Evolutionary conservation across 2,329 filamentous ascomycete species (phyloP).

Genomic region (Diaporthe sp.): DNA sequence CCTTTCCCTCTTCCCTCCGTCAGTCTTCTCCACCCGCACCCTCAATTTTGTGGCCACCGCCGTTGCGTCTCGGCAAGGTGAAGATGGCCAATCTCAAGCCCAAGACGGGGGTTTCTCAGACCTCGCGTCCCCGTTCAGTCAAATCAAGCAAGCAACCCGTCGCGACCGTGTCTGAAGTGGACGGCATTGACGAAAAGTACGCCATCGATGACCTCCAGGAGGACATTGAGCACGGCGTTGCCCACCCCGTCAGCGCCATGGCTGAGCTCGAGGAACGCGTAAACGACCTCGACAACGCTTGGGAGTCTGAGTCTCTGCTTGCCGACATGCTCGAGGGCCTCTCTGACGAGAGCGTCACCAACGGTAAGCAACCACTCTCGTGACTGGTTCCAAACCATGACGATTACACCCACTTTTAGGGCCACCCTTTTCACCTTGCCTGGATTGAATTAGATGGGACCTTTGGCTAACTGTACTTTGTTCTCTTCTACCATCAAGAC

Average conservation of each 20-base stretch:
- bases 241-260: slow-evolving; percentile 43
- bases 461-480: slow-evolving; percentile 31
- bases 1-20: not conserved
- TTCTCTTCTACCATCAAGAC: slow-evolving; percentile 46
- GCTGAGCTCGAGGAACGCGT: slow-evolving; percentile 65
- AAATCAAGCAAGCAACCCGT: slow-evolving; percentile 30
- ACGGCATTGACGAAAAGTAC: slow-evolving; percentile 39
- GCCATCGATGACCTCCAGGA: slow-evolving; percentile 38
- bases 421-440: slow-evolving; percentile 25
- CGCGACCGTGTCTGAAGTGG: slow-evolving; percentile 36
- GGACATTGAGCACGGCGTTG: slow-evolving; percentile 43
- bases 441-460: not conserved
- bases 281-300: slow-evolving; percentile 67
- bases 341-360: slow-evolving; percentile 62
- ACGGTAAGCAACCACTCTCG: slow-evolving; percentile 55
- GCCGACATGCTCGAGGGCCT: slow-evolving; percentile 74
- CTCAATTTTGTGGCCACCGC: not conserved
- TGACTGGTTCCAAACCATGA: slow-evolving; percentile 36
- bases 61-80: not conserved
- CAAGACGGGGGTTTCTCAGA: slow-evolving; percentile 12
- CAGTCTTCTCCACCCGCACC: not conserved
- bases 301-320: slow-evolving; percentile 76
- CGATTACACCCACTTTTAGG: slow-evolving; percentile 28
- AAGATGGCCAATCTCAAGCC: slow-evolving; percentile 24
- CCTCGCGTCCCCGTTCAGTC: slow-evolving; percentile 2